Conservation (phyloP, 1,284 basidiomycete genomes). For the Mycena sp. region DNA sequence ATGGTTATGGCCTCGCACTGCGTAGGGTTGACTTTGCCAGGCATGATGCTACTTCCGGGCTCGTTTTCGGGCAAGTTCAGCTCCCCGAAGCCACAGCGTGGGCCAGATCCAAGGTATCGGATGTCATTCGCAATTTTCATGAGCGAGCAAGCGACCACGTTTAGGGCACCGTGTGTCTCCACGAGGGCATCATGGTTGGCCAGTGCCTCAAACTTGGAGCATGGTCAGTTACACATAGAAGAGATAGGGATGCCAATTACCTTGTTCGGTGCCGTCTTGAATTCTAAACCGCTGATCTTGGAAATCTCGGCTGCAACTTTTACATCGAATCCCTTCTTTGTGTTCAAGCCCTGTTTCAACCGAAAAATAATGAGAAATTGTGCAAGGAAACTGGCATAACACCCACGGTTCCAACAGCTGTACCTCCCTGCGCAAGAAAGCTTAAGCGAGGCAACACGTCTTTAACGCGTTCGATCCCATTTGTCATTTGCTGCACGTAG, state of each 20-base stretch:
- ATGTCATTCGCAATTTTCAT: conserved; percentile 99
- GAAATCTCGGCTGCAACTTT: conserved; percentile 95
- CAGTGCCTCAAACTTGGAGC: conserved; percentile 89
- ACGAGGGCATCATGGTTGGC: conserved; percentile 98
- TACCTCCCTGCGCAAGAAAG: conserved; percentile 96
- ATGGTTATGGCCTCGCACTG: conserved; percentile 99
- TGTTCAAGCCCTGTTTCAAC: conserved; percentile 87
- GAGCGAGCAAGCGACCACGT: conserved; percentile 92
- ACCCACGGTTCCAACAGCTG: conserved; percentile 95
- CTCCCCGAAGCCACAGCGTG: conserved; percentile 97
- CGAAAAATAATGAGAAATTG: neutral
- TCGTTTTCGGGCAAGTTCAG: conserved; percentile 97
- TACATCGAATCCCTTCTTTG: conserved; percentile 95
- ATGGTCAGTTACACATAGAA: neutral
- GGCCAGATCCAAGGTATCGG: conserved; percentile 96
- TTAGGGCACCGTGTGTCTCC: conserved; percentile 96
- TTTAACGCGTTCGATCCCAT: conserved; percentile 90
- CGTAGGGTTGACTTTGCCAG: conserved; percentile 99
- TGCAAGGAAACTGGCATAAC: neutral
- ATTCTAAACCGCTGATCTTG: conserved; percentile 90
- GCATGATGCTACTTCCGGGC: conserved; percentile 99
- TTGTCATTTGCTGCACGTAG: conserved; percentile 94
- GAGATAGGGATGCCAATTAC: conserved; percentile 44
- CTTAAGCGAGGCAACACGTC: conserved; percentile 88
- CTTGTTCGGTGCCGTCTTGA: conserved; percentile 99